Evolutionary conservation across 768 basidiomycete species (phyloP).

Genomic region (Mycena rebaudengoi): DNA sequence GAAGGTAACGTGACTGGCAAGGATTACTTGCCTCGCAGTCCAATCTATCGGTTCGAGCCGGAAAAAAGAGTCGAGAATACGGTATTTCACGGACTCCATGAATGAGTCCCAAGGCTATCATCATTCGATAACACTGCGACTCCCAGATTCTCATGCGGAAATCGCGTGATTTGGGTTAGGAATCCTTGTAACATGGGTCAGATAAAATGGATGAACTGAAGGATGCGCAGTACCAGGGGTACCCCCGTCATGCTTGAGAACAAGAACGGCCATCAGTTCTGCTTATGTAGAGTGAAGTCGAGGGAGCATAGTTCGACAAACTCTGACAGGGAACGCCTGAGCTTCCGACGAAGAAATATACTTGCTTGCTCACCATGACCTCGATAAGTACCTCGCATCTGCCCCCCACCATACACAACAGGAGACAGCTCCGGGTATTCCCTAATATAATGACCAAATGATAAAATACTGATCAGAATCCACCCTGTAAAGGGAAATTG

Average conservation of each 20-base stretch:
- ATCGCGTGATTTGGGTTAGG: constrained; percentile 27
- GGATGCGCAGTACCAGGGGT: constrained; percentile 8
- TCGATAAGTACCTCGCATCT: constrained; percentile 33
- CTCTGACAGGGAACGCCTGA: constrained; percentile 2
- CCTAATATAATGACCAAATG: not conserved
- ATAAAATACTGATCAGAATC: too few relatives aligned
- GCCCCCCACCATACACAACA: constrained; percentile 35
- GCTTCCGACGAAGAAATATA: constrained; percentile 20
- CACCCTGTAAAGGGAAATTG: not conserved
- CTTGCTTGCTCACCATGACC: constrained; percentile 29
- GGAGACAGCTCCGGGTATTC: constrained; percentile 34
- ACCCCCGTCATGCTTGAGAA: constrained; percentile 29
- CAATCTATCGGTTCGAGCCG: constrained; percentile 36
- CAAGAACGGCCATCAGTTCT: not conserved
- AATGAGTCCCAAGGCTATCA: constrained; percentile 29
- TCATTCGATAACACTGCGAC: constrained; percentile 39
- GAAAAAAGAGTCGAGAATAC: constrained; percentile 34
- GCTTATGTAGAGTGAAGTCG: too few relatives aligned
- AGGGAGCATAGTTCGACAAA: constrained; percentile 21
- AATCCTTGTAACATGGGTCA: constrained; percentile 17
- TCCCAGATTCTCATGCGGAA: constrained; percentile 30
- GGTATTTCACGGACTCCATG: constrained; percentile 32
- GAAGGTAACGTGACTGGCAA: not conserved
- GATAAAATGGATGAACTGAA: not conserved
- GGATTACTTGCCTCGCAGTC: constrained; percentile 26